Evolutionary conservation across 2,329 filamentous ascomycete species (phyloP), one percentile per base, ranked within the genome.

Genomic region (Dichotomopilus funicola): DNA sequence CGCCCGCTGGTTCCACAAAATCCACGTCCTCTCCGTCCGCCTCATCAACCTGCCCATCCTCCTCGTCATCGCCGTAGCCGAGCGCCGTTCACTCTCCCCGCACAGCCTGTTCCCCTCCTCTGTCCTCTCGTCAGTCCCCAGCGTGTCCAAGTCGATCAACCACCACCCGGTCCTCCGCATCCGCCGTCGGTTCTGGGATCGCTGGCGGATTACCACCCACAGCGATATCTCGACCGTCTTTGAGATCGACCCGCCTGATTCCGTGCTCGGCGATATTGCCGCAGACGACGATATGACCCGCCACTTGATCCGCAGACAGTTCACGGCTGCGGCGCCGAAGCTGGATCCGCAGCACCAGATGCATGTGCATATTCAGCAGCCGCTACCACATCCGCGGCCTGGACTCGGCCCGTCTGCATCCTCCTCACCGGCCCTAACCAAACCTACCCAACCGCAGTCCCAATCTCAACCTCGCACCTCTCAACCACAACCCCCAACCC

Each of bases 1-100:
- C n/a, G 83, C 87, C 0, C 83, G 89, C 45, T 92, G 88, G 88
- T 94, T 94, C 67, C 89, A 95, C 75, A 94, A 92, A 71, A 87
- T 92, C 65, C 91, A 95, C 67, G 88, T 95, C 55, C 82, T 84
- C 56, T 81, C 82, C 8, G 86, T 94, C 27, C 83, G 88, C 40
- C 72, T 84, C 7, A 78, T 91, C 64, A 94, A 94, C 68, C 76
- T 88, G 2, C 89, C 89, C 0, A 74, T 91, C 5, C 76, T 95
- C 1, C 76, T 92, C 4, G 63, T 86, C 57, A 87, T 95, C 58
- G 82, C 85, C 13, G 71, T 85, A 19, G 79, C 85, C 59, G 89
- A 95, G 70, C 82, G 89, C 50, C 79, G 80, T 5, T 74, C 82
- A 8, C 77, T 91, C 12, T 89, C 87, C 86, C 70, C 70, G 2